Evolutionary conservation across 768 basidiomycete genomes (phyloP).

Genomic region (Neoboletus subvelutipes): DNA sequence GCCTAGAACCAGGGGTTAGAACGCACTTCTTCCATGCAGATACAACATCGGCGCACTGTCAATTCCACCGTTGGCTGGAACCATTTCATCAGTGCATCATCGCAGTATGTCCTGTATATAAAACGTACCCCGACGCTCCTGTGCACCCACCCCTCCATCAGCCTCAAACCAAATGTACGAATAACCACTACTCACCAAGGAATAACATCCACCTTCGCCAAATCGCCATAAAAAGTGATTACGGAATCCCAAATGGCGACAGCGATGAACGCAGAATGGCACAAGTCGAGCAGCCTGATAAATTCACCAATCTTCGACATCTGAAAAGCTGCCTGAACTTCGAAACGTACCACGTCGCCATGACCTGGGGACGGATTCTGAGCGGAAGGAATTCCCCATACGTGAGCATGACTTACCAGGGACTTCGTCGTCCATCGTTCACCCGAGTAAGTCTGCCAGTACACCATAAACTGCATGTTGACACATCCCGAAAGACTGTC

Average conservation of each 20-base stretch:
- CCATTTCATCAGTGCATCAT: not conserved
- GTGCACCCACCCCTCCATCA: not conserved
- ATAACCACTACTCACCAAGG: constrained; percentile 20
- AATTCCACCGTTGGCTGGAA: constrained; percentile 19
- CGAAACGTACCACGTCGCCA: constrained; percentile 20
- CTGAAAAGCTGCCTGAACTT: not conserved
- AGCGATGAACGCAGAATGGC: constrained; percentile 23
- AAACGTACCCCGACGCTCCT: constrained; percentile 28
- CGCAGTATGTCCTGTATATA: not conserved
- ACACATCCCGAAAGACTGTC: constrained; percentile 27
- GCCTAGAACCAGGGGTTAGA: constrained; percentile 13
- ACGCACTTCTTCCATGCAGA: not conserved
- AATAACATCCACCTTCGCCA: constrained; percentile 11
- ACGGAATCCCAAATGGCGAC: constrained; percentile 26
- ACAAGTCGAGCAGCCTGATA: constrained; percentile 25
- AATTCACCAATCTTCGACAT: not conserved
- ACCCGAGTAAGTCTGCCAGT: constrained; percentile 17
- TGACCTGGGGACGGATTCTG: constrained; percentile 13
- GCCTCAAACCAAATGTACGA: not conserved
- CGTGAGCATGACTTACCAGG: constrained; percentile 12
- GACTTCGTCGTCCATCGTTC: constrained; percentile 20
- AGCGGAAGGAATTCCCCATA: not conserved
- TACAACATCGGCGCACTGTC: constrained; percentile 13
- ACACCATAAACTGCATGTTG: constrained; percentile 27
- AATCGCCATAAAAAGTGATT: constrained; percentile 18